Percentiles rank a stretch among this genome's conserved stretches.
These are phyloP conservation scores for Hysterangium stoloniferum DNA, from an alignment of 768 basidiomycete species.

Conservation along the genomic window DNA sequence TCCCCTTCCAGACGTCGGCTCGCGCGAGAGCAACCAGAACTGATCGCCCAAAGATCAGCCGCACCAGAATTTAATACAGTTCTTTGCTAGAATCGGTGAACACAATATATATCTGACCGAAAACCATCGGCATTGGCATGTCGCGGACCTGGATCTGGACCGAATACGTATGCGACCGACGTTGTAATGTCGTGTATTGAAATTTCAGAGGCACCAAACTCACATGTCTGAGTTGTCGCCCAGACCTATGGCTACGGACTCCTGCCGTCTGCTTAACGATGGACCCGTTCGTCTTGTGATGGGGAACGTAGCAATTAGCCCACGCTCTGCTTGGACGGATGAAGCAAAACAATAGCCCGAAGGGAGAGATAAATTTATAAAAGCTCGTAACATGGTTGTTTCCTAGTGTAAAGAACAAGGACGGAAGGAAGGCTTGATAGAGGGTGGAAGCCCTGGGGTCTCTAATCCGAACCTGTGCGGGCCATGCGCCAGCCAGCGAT, in stretches of 20 bases:
- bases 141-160: background rate
- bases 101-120: background rate
- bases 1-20: background rate
- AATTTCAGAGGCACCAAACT: background rate
- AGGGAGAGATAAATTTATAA: no score
- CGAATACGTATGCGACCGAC: background rate
- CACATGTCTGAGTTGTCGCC: background rate
- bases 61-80: background rate
- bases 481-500: no score
- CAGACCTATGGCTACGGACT: background rate
- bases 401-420: no score
- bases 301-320: background rate
- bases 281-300: background rate
- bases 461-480: no score
- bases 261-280: background rate
- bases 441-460: no score
- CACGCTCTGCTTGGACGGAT: no score
- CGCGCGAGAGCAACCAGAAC: background rate
- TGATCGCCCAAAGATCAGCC: conserved; percentile 5
- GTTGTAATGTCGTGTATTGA: background rate
- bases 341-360: no score
- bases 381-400: no score
- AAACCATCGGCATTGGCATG: background rate
- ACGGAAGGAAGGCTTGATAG: no score
- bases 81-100: background rate